Evolutionary conservation across 2,329 filamentous ascomycete genomes (phyloP), one percentile per base, ranked within the genome.

Genomic region (Pseudonectria buxi): DNA sequence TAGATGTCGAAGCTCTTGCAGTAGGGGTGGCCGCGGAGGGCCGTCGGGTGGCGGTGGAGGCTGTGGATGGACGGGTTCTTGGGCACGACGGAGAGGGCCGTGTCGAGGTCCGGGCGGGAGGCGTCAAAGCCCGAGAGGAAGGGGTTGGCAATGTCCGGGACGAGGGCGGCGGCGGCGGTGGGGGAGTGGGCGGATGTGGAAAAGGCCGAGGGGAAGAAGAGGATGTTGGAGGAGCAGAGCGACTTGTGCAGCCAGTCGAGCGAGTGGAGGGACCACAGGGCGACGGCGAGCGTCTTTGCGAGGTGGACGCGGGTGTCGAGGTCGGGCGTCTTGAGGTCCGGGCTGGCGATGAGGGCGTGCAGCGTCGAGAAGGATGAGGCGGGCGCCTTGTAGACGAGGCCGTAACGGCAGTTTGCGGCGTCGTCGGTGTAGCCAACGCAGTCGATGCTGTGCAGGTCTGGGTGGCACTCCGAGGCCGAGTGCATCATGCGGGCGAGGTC

Each of bases 211-310:
- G 62, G 66, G 51, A 72, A 76, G 57, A 77, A 74, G 33, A 77
- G 57, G 30, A 77, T 64, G 53, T 74, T 76, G 38, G 67, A 54
- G 36, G 61, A 64, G 33, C 72, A 69, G 11, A 78, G 59, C 26
- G 69, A 72, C 50, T 78, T 77, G 59, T 77, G 71, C 27, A 74
- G 61, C 70, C 69, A 74, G 50, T 72, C 69, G 26, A 74, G 63
- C 1, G 68, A 68, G 47, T 74, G 71, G n/a, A 73, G 62, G 12
- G 66, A 67, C 60, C 65, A 68, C 9, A 70, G 50, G 2, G 67
- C 63, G 13, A 68, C 57, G 18, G 63, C 62, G 14, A 71, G 58
- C 3, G 55, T 65, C 16, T 57, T 51, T 3, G 67, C 68, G 2
- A 71, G 59, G 14, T 45, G 50, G 29, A 70, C 57, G 12, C 65